Base-by-base conservation (phyloP, 2,329 filamentous ascomycete species). In the Aspergillus pseudoviridinutans region DNA sequence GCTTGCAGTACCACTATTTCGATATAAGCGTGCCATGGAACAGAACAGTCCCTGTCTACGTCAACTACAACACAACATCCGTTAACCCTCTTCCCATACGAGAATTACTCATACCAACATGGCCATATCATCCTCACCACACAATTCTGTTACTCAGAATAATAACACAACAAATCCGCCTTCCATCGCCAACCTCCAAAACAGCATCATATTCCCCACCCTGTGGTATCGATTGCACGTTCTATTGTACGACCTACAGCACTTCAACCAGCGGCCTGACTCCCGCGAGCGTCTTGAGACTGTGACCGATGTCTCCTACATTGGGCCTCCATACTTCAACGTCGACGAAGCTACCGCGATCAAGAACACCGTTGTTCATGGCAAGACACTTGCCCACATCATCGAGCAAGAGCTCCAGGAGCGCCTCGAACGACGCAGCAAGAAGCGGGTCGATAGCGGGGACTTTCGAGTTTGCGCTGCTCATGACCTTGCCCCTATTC, bases 381-480 rank as follows among this genome's bases (percentile, higher is more conserved):
- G 46, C 10, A 63, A 65, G 35, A 64, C 63, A 3, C 41, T 70
- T 2, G 51, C 55, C 12, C 50, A 58, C 5, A 17, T 58, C 4
- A 62, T 71, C 2, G 44, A 66, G 55, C 32, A 35, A 35, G 32
- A 35, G 5, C 32, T 35, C 1, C 32, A 35, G 32, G 14, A 3
- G 4, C 32, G 32, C 14, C 32, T 38, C 32, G 14, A 38, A 38
- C 14, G 66, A 20, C 58, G 69, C 10, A 66, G 66, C 32, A 70
- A 71, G 55, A 71, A 70, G 56, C 58, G 69, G 1, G 57, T 62
- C 6, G 64, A 68, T 20, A 71, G 61, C 8, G 60, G 60, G 0
- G 69, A 73, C 50, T 73, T 66, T 56, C 58, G 68, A 1, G 60
- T 73, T n/a, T 74, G 70, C 51, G 66, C 71, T n/a, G 70, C 71